phyloP scores from a whole-genome alignment of 2,329 filamentous ascomycete species.

The Fulvia fulva region DNA sequence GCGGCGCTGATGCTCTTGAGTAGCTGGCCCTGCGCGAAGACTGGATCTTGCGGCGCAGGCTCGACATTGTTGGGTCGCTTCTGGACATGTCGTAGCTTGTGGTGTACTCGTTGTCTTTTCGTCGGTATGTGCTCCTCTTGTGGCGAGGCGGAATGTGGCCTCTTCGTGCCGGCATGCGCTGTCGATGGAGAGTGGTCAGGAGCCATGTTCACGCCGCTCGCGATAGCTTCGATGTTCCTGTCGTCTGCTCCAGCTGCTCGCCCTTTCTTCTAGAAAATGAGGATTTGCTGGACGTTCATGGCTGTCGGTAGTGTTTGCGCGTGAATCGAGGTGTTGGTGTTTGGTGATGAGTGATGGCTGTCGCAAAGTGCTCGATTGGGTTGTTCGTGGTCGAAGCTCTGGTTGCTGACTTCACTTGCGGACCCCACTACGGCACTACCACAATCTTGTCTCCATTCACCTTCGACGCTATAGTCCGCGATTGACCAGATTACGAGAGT shows the following conservation, averaged over 20 bases:
- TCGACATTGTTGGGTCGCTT: constrained; percentile 28
- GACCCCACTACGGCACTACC: not conserved
- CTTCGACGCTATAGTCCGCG: not conserved
- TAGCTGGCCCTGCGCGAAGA: constrained; percentile 53
- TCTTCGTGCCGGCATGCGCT: constrained; percentile 14
- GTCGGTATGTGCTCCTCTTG: constrained; percentile 2
- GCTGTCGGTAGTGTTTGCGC: not conserved
- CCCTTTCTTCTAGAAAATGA: not conserved
- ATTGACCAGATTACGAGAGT: too few relatives aligned
- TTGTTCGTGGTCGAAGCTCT: not conserved
- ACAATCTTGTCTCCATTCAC: too few relatives aligned
- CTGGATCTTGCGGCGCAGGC: constrained; percentile 45
- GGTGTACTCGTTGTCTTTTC: constrained; percentile 24
- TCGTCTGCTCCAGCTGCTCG: not conserved
- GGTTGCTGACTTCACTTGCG: not conserved
- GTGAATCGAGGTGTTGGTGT: not conserved
- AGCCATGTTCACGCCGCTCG: constrained; percentile 9
- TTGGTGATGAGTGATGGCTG: not conserved
- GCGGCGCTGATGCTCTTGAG: constrained; percentile 52
- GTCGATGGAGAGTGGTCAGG: constrained; percentile 9
- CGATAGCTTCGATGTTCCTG: not conserved
- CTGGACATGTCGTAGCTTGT: constrained; percentile 27
- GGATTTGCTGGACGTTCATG: not conserved
- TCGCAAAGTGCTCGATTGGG: not conserved
- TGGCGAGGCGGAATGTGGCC: constrained; percentile 13